Percentiles rank a stretch among this genome's conserved stretches.
These are phyloP conservation scores for Agapanthus africanus DNA, from an alignment of 106 monocot species.

Conservation along the genomic window DNA sequence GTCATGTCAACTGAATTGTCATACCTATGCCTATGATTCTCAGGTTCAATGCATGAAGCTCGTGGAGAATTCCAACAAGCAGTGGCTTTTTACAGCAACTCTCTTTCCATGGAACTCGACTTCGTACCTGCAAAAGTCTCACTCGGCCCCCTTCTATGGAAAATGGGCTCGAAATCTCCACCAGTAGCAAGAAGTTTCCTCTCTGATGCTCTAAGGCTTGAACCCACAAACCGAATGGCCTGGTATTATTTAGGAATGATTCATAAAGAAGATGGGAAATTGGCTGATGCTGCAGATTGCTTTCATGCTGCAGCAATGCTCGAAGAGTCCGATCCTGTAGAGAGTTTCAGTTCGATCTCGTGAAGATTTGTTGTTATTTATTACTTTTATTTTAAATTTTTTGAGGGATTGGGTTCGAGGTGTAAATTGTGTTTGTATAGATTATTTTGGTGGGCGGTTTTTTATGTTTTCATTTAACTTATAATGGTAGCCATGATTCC, in stretches of 20 bases:
- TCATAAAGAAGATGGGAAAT: constrained; percentile 61
- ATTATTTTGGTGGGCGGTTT: too few relatives aligned
- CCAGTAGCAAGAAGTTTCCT: constrained; percentile 62
- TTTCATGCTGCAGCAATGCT: constrained; percentile 84
- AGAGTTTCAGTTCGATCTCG: constrained; percentile 50
- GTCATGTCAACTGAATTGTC: too few relatives aligned
- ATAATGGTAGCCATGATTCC: too few relatives aligned
- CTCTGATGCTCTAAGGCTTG: constrained; percentile 71
- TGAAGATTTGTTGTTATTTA: too few relatives aligned
- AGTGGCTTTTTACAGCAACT: constrained; percentile 52
- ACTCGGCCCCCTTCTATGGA: constrained; percentile 60
- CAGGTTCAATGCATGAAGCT: constrained; percentile 64
- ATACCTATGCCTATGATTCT: too few relatives aligned
- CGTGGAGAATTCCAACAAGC: constrained; percentile 41
- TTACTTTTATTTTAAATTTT: too few relatives aligned
- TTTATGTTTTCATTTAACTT: too few relatives aligned
- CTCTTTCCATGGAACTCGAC: constrained; percentile 39
- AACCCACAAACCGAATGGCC: constrained; percentile 61
- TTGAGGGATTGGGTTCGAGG: too few relatives aligned
- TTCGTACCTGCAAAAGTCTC: constrained; percentile 64
- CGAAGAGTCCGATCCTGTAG: constrained; percentile 83
- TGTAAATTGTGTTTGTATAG: too few relatives aligned
- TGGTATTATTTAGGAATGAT: constrained; percentile 86
- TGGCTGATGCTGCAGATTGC: constrained; percentile 74
- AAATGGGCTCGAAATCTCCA: constrained; percentile 46